Evolutionary conservation across 768 basidiomycete genomes (phyloP).

Genomic region (Auricularia sp.): DNA sequence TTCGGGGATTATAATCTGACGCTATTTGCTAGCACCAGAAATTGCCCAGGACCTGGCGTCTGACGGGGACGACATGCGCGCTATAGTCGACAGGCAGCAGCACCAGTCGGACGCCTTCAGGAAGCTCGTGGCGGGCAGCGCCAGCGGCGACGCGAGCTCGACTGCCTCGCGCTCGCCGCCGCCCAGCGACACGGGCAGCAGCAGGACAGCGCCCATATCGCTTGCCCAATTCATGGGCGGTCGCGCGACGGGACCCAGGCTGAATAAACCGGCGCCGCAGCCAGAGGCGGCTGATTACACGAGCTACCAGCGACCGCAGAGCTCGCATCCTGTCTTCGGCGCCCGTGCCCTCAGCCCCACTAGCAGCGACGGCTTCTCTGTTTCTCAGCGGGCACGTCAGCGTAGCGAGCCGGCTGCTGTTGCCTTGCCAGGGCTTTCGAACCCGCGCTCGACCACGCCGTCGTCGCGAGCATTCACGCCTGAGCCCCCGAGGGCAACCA

Average conservation of each 20-base stretch:
- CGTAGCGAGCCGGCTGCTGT: slow-evolving; percentile 40
- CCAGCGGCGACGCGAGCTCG: background rate
- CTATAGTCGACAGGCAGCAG: slow-evolving; percentile 28
- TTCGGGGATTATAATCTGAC: slow-evolving; percentile 16
- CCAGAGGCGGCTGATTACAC: slow-evolving; percentile 54
- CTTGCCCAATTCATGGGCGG: slow-evolving; percentile 79
- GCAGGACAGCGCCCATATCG: slow-evolving; percentile 47
- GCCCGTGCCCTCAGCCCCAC: background rate
- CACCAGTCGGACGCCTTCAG: slow-evolving; percentile 37
- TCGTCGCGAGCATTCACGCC: background rate
- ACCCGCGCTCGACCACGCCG: background rate
- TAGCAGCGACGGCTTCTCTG: background rate
- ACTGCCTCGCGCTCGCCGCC: background rate
- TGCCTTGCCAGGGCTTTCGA: slow-evolving; percentile 64
- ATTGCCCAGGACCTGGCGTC: slow-evolving; percentile 17
- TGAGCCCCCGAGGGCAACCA: background rate
- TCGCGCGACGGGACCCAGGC: slow-evolving; percentile 59
- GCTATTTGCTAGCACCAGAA: slow-evolving; percentile 11
- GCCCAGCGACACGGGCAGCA: slow-evolving; percentile 9
- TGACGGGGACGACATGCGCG: slow-evolving; percentile 15
- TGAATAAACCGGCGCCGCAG: slow-evolving; percentile 66
- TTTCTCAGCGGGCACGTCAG: slow-evolving; percentile 1
- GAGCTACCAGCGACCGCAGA: slow-evolving; percentile 41
- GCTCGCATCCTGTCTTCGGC: slow-evolving; percentile 70
- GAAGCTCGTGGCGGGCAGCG: slow-evolving; percentile 30